Conservation (phyloP, 2,329 filamentous ascomycete genomes). For the Gliomastix tumulicola region DNA sequence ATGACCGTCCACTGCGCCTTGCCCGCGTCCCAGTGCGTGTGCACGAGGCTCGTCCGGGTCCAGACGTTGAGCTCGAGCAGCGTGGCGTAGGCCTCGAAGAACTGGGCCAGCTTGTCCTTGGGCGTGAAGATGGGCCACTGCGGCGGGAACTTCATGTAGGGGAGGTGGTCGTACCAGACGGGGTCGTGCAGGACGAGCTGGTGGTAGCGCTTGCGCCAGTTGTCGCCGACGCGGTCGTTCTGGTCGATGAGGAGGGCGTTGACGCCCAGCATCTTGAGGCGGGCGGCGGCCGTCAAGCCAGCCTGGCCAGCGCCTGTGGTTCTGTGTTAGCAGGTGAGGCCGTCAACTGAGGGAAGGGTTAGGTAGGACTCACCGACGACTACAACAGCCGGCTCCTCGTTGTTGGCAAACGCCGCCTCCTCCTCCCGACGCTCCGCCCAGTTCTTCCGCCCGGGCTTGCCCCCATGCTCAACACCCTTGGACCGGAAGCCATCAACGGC, state of each 20-base stretch:
- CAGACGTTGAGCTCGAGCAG: slow-evolving; percentile 62
- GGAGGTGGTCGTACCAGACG: slow-evolving; percentile 54
- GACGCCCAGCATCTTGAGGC: slow-evolving; percentile 52
- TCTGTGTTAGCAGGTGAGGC: slow-evolving; percentile 1
- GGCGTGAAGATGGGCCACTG: slow-evolving; percentile 67
- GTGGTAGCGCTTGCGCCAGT: slow-evolving; percentile 58
- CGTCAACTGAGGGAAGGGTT: neutral
- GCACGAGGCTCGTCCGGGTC: slow-evolving; percentile 42
- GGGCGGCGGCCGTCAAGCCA: slow-evolving; percentile 49
- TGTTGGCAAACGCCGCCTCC: slow-evolving; percentile 16
- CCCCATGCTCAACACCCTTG: slow-evolving; percentile 36
- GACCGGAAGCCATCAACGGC: slow-evolving; percentile 31
- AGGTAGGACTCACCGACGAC: slow-evolving; percentile 45
- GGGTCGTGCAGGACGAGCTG: slow-evolving; percentile 64
- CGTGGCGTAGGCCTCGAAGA: slow-evolving; percentile 58
- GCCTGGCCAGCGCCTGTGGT: slow-evolving; percentile 49
- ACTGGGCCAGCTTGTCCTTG: slow-evolving; percentile 65
- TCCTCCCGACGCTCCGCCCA: slow-evolving; percentile 11
- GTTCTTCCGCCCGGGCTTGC: slow-evolving; percentile 9
- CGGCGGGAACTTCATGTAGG: slow-evolving; percentile 56
- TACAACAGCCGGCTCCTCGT: slow-evolving; percentile 47
- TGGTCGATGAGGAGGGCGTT: slow-evolving; percentile 49
- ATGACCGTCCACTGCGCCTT: slow-evolving; percentile 47
- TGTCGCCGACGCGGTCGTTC: slow-evolving; percentile 53
- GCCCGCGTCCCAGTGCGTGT: slow-evolving; percentile 41